These are phyloP conservation scores for Cardiospermum halicacabum DNA, from an alignment of 345 rosid species.

Conservation along the genomic window DNA sequence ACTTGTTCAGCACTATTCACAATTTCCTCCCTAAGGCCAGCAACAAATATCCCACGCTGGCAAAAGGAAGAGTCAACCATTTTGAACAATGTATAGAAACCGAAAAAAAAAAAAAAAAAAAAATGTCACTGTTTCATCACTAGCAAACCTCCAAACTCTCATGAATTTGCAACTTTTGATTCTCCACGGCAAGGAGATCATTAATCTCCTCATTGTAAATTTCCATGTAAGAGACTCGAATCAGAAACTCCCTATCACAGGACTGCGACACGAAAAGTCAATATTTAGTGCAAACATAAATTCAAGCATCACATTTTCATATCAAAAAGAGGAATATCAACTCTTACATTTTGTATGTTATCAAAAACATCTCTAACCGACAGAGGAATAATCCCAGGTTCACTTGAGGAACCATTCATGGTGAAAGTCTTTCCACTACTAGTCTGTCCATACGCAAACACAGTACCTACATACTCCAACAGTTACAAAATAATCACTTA, in stretches of 20 bases:
- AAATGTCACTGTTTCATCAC: not conserved
- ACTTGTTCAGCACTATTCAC: constrained; percentile 82
- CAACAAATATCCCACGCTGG: constrained; percentile 86
- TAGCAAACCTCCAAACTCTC: constrained; percentile 84
- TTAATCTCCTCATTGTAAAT: constrained; percentile 92
- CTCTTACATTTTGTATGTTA: constrained; percentile 43
- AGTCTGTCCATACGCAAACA: constrained; percentile 97
- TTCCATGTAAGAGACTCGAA: constrained; percentile 94
- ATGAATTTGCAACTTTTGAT: constrained; percentile 80
- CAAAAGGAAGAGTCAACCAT: constrained; percentile 15
- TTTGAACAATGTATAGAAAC: constrained; percentile 10
- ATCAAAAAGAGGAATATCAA: not conserved
- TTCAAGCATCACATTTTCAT: not conserved
- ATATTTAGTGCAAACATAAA: not conserved
- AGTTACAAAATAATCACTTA: not conserved
- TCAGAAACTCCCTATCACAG: constrained; percentile 79
- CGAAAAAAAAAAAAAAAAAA: constrained; percentile 11
- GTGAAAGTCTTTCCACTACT: constrained; percentile 98
- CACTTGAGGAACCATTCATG: constrained; percentile 79
- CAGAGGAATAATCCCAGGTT: constrained; percentile 73
- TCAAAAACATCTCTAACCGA: constrained; percentile 72
- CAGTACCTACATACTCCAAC: constrained; percentile 48
- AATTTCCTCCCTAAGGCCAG: constrained; percentile 84
- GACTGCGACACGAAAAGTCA: constrained; percentile 36
- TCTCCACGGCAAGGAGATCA: constrained; percentile 74